Evolutionary conservation across 495 filamentous ascomycete species (phyloP).

Genomic region (Penicillium nucicola): DNA sequence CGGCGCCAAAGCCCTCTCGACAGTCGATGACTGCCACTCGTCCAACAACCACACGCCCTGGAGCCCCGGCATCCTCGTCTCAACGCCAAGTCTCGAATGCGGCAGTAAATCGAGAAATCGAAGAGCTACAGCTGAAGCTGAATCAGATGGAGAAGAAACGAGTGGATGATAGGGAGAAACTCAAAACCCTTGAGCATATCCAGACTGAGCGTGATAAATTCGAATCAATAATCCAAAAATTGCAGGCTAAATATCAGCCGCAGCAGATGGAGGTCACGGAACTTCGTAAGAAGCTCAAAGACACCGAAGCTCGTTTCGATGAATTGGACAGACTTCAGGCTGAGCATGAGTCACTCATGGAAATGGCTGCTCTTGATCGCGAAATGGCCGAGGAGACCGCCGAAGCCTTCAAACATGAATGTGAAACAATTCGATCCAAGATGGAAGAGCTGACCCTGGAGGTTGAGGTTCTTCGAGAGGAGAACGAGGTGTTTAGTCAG

Average conservation of each 20-base stretch:
- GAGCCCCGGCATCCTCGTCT: conserved; percentile 21
- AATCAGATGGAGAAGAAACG: conserved; percentile 79
- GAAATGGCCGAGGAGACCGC: conserved; percentile 96
- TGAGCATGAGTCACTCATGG: conserved; percentile 79
- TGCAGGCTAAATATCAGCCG: conserved; percentile 85
- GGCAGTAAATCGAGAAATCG: conserved; percentile 61
- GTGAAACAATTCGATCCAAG: conserved; percentile 70
- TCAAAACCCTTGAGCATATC: conserved; percentile 73
- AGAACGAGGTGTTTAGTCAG: conserved; percentile 76
- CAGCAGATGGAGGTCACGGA: conserved; percentile 79
- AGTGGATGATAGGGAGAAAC: conserved; percentile 80
- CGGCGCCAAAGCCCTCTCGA: conserved; percentile 29
- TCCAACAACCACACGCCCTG: conserved; percentile 20
- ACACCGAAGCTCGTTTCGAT: conserved; percentile 64
- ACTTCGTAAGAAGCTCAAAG: conserved; percentile 71
- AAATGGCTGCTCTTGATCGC: conserved; percentile 83
- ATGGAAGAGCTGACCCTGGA: conserved; percentile 85
- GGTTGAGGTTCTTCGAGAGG: conserved; percentile 79
- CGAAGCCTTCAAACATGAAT: conserved; percentile 74
- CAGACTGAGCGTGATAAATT: conserved; percentile 82
- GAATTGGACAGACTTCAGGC: conserved; percentile 69
- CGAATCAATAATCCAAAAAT: conserved; percentile 83
- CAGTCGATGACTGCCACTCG: conserved; percentile 25
- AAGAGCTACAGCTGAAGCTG: conserved; percentile 76
- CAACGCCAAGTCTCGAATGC: conserved; percentile 31